Conservation (phyloP, 257 asterid genomes). For the Anisodus tanguticus region DNA sequence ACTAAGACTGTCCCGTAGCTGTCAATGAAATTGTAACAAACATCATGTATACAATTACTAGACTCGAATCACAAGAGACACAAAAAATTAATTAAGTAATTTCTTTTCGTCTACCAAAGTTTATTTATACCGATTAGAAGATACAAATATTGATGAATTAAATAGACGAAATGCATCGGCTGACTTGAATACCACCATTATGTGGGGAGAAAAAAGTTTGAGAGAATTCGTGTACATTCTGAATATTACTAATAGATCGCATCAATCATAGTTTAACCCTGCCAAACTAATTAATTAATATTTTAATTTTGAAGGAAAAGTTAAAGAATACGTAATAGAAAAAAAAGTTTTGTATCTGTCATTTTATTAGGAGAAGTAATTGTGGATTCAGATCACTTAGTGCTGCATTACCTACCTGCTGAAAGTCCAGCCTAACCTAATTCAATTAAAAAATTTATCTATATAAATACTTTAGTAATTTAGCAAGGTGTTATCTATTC, state of each 20-base stretch:
- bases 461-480: neutral
- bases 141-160: no score
- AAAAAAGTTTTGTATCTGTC: constrained; percentile 10
- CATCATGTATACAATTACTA: no score
- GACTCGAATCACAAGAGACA: no score
- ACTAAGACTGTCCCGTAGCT: no score
- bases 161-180: no score
- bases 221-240: neutral
- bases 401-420: constrained; percentile 24
- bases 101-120: no score
- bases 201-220: no score
- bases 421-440: neutral
- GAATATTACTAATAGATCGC: neutral
- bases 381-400: constrained; percentile 11
- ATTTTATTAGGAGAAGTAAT: constrained; percentile 2
- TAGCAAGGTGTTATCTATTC: constrained; percentile 18
- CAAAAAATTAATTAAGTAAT: no score
- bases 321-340: neutral
- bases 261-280: neutral
- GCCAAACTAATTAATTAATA: neutral
- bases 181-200: no score
- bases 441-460: neutral
- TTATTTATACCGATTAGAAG: no score
- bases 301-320: neutral
- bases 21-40: no score